A percentile compares a stretch with the other conserved stretches of the same genome.
Conservation (phyloP, 129 eudicot species). For the Helichrysum umbraculigerum region DNA sequence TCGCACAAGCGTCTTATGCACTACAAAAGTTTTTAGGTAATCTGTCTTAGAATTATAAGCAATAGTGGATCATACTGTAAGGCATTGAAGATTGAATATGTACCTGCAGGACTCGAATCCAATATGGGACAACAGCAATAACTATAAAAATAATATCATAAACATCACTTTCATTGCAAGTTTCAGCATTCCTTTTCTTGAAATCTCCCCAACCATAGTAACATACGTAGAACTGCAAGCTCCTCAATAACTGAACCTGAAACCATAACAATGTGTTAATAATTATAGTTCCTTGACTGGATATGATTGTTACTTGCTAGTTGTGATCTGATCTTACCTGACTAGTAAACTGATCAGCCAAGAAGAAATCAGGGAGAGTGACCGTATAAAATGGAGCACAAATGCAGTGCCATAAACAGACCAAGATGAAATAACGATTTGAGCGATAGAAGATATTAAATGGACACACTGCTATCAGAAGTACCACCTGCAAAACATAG, state of each 20-base stretch:
- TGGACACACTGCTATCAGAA: constrained; percentile 59
- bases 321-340: constrained; percentile 42
- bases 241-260: constrained; percentile 64
- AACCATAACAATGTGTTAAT: background rate
- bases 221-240: constrained; percentile 60
- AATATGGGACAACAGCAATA: constrained; percentile 60
- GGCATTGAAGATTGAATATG: background rate
- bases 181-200: constrained; percentile 43
- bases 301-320: background rate
- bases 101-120: constrained; percentile 68
- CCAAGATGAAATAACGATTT: constrained; percentile 58
- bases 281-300: background rate
- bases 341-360: constrained; percentile 81
- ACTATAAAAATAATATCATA: constrained; percentile 34
- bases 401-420: constrained; percentile 57
- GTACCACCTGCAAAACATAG: constrained; percentile 43
- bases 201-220: constrained; percentile 67
- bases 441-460: constrained; percentile 66
- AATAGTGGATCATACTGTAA: background rate
- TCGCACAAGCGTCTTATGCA: constrained; percentile 54
- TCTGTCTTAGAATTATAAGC: background rate
- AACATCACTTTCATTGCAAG: constrained; percentile 28
- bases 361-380: constrained; percentile 68
- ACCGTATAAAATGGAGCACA: constrained; percentile 73
- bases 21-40: constrained; percentile 21